Percentiles rank a stretch among this genome's conserved stretches.
phyloP scores from a whole-genome alignment of 225 moss, liverwort and hornwort species.

The Pseudisothecium myosuroides region DNA sequence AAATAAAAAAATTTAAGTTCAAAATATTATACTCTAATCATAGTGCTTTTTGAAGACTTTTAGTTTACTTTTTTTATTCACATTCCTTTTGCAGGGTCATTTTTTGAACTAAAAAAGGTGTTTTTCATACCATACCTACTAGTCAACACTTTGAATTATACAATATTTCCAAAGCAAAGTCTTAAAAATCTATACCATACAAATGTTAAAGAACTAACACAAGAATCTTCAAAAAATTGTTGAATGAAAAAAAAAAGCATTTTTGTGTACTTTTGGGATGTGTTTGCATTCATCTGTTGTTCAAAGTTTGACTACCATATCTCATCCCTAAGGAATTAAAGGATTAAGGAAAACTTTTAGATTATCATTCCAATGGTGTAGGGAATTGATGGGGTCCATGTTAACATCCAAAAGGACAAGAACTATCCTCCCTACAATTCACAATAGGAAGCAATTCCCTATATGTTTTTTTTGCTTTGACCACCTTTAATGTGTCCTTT shows the following conservation, averaged over 20 bases:
- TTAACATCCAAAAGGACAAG: no score
- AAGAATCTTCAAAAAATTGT: accelerated
- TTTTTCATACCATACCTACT: accelerated
- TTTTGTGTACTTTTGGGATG: neutral
- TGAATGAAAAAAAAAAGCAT: accelerated
- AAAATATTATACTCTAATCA: neutral
- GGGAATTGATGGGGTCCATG: accelerated
- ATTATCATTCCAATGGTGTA: neutral
- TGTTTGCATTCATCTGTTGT: accelerated
- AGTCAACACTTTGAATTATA: neutral
- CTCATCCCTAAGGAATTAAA: accelerated
- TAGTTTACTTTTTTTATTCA: neutral
- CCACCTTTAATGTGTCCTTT: neutral
- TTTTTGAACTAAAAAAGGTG: neutral
- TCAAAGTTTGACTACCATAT: neutral
- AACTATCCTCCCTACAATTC: accelerated
- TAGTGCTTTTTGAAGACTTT: no score
- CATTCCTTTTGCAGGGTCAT: accelerated
- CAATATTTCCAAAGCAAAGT: neutral
- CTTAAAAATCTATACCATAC: neutral
- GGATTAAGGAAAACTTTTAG: accelerated
- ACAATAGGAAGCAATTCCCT: neutral
- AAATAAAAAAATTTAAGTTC: no score
- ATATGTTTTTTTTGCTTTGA: no score
- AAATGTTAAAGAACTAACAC: neutral